Percentiles rank a stretch among this genome's conserved stretches.
Conservation (phyloP, 2,329 filamentous ascomycete genomes). For the Paramyrothecium sp. region DNA sequence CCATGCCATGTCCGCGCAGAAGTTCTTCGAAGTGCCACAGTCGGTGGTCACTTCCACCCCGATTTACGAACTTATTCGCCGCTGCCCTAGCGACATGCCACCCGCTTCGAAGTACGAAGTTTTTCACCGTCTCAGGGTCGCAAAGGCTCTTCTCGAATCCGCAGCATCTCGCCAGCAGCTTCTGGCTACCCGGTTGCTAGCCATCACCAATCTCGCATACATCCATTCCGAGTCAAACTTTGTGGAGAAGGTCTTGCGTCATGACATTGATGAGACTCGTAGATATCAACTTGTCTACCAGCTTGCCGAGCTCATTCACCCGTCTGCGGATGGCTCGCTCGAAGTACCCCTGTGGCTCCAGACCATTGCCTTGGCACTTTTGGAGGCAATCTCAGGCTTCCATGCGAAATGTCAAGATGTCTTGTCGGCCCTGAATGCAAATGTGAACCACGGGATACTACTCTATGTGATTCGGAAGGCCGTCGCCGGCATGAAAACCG, state of each 20-base stretch:
- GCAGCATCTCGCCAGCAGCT: constrained; percentile 69
- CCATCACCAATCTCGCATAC: constrained; percentile 88
- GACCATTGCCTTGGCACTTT: constrained; percentile 73
- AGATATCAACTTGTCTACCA: constrained; percentile 89
- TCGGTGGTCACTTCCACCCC: constrained; percentile 49
- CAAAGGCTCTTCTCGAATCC: constrained; percentile 73
- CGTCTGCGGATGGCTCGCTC: constrained; percentile 66
- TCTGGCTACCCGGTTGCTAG: constrained; percentile 77
- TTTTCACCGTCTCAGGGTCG: constrained; percentile 77
- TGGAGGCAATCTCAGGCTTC: constrained; percentile 84
- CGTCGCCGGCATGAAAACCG: constrained; percentile 72
- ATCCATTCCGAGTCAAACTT: constrained; percentile 83
- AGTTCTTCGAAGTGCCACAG: constrained; percentile 64
- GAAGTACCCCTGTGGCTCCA: constrained; percentile 75
- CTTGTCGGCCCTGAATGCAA: constrained; percentile 86
- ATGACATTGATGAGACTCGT: constrained; percentile 86
- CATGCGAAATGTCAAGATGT: constrained; percentile 78
- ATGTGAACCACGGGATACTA: constrained; percentile 92
- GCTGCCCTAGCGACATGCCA: constrained; percentile 64
- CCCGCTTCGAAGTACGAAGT: constrained; percentile 76
- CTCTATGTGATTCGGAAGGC: constrained; percentile 92
- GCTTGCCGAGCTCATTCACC: constrained; percentile 86
- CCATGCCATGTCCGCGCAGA: constrained; percentile 41
- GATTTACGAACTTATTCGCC: constrained; percentile 56
- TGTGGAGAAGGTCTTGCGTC: constrained; percentile 78